Evolutionary conservation across 2,329 filamentous ascomycete genomes (phyloP).

Genomic region (Fusarium bactridioides): DNA sequence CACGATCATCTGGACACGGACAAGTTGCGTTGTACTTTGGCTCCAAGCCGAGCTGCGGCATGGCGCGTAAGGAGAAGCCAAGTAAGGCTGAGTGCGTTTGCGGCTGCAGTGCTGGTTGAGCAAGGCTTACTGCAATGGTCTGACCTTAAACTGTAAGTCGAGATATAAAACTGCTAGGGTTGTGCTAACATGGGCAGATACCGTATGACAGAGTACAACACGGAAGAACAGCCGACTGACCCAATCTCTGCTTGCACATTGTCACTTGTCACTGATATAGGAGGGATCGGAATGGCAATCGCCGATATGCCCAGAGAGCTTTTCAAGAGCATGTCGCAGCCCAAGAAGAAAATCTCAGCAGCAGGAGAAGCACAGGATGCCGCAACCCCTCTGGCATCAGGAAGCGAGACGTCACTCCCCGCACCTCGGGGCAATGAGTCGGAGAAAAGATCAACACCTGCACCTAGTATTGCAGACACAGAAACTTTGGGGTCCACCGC

Average conservation of each 20-base stretch:
- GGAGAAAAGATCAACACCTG: constrained; percentile 6
- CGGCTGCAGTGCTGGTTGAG: constrained; percentile 73
- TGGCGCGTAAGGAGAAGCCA: constrained; percentile 78
- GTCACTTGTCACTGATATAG: constrained; percentile 83
- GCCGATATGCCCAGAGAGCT: constrained; percentile 73
- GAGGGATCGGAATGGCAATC: constrained; percentile 81
- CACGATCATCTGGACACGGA: constrained; percentile 74
- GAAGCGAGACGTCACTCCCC: constrained; percentile 3
- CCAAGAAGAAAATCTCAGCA: constrained; percentile 19
- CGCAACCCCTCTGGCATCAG: constrained; percentile 1
- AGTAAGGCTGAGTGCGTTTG: constrained; percentile 74
- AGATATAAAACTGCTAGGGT: not conserved
- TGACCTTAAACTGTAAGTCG: constrained; percentile 74
- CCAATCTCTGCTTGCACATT: constrained; percentile 80
- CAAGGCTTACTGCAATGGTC: constrained; percentile 71
- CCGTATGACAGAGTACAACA: constrained; percentile 71
- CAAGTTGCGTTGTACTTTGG: constrained; percentile 72
- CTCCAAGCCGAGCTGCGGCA: constrained; percentile 72
- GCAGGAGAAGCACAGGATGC: constrained; percentile 1
- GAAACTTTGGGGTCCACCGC: constrained; percentile 1
- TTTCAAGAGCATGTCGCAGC: constrained; percentile 52
- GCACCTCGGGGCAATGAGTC: constrained; percentile 3
- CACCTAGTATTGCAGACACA: constrained; percentile 9
- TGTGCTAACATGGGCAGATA: constrained; percentile 50
- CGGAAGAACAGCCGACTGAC: constrained; percentile 79